Conservation (phyloP, 2,329 filamentous ascomycete genomes). For the Hymenoscyphus fructigenus region DNA sequence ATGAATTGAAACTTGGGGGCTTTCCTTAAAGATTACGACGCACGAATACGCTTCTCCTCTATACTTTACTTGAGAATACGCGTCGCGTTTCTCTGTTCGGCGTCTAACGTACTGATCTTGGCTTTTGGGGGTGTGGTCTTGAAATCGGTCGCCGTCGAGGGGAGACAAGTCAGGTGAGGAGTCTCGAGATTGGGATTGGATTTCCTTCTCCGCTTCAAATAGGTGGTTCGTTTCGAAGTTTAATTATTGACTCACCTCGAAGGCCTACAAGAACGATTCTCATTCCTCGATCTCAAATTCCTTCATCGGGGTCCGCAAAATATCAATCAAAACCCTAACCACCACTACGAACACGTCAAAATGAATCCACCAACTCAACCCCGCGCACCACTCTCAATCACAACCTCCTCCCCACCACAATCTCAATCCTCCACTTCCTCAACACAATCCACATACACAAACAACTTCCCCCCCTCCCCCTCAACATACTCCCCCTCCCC, state of each 20-base stretch:
- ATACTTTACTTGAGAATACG: background rate
- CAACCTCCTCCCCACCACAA: background rate
- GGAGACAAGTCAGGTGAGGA: background rate
- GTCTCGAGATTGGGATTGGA: background rate
- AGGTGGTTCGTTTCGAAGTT: background rate
- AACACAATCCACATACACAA: background rate
- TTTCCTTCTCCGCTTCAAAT: background rate
- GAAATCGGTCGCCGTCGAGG: background rate
- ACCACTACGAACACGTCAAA: background rate
- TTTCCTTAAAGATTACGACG: background rate
- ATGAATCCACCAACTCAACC: conserved; percentile 7
- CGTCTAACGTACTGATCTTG: background rate
- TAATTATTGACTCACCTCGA: background rate
- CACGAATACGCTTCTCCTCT: background rate
- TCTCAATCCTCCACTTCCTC: background rate
- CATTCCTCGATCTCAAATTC: background rate
- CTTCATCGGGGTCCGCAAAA: too few relatives aligned
- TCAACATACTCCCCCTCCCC: conserved; percentile 3
- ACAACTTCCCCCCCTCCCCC: background rate
- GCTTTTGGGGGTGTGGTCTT: background rate
- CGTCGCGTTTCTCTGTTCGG: background rate
- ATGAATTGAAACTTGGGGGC: conserved; percentile 1
- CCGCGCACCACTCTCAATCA: conserved; percentile 12
- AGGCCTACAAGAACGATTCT: background rate
- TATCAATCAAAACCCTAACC: background rate